Evolutionary conservation across 2,329 filamentous ascomycete genomes (phyloP).

Genomic region (Drechmeria coniospora): DNA sequence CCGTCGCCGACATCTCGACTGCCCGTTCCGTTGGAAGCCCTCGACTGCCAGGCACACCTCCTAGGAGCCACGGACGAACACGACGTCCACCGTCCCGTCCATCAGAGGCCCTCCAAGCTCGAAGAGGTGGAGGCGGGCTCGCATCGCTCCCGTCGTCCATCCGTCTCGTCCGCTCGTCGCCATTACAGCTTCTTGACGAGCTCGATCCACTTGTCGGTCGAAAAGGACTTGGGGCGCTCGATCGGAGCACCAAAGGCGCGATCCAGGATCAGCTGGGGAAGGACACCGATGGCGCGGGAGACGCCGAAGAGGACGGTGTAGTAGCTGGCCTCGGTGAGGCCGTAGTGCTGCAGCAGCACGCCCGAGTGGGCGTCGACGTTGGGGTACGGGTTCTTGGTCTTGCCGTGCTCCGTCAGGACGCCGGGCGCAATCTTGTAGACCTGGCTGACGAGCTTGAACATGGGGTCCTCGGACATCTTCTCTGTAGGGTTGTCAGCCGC

Average conservation of each 20-base stretch:
- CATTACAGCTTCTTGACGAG: slow-evolving; percentile 80
- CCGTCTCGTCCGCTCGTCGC: neutral
- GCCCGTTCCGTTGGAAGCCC: too few relatives aligned
- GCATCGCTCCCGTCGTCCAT: neutral
- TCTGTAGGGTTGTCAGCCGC: slow-evolving; percentile 24
- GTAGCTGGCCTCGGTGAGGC: slow-evolving; percentile 96
- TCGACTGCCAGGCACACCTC: too few relatives aligned
- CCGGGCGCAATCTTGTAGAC: slow-evolving; percentile 99
- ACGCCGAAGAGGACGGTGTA: slow-evolving; percentile 99
- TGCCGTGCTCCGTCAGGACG: slow-evolving; percentile 98
- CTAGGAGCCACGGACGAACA: too few relatives aligned
- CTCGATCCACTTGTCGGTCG: slow-evolving; percentile 91
- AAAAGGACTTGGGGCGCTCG: slow-evolving; percentile 98
- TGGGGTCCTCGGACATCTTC: slow-evolving; percentile 90
- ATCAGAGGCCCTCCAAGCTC: too few relatives aligned
- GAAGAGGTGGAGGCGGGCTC: too few relatives aligned
- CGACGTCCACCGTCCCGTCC: too few relatives aligned
- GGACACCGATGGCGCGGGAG: slow-evolving; percentile 91
- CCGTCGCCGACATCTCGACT: too few relatives aligned
- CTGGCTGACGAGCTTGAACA: slow-evolving; percentile 99
- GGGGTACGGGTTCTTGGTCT: slow-evolving; percentile 99
- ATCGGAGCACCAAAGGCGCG: slow-evolving; percentile 93
- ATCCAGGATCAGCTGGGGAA: slow-evolving; percentile 99
- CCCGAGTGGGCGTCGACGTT: slow-evolving; percentile 98
- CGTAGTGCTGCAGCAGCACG: slow-evolving; percentile 99